phyloP scores from a whole-genome alignment of 169 alveolate genomes.

The Haemoproteus tartakovskyi region DNA sequence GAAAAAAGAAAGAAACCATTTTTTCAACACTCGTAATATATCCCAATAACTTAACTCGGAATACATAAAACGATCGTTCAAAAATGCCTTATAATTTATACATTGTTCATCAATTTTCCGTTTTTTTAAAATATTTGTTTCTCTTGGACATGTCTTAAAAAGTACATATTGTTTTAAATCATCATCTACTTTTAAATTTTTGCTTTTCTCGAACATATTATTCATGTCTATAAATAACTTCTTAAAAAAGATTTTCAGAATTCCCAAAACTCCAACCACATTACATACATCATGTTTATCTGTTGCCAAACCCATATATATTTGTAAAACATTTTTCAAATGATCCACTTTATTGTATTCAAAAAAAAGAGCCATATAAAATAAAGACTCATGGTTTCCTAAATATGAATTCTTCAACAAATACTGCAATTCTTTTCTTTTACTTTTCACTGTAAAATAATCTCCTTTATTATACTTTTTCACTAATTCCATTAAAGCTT shows the following conservation, averaged over 20 bases:
- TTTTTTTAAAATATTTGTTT: too few relatives aligned
- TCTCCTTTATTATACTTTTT: slow-evolving; percentile 53
- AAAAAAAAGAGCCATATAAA: slow-evolving; percentile 35
- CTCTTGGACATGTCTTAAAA: too few relatives aligned
- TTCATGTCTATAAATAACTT: slow-evolving; percentile 22
- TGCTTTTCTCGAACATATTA: not conserved
- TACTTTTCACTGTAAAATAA: slow-evolving; percentile 52
- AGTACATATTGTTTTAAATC: too few relatives aligned
- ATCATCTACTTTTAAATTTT: not conserved
- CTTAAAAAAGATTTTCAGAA: slow-evolving; percentile 44
- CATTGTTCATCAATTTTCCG: too few relatives aligned
- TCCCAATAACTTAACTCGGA: too few relatives aligned
- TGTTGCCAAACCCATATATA: slow-evolving; percentile 40
- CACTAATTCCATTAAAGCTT: slow-evolving; percentile 18
- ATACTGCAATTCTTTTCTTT: slow-evolving; percentile 40
- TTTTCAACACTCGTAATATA: too few relatives aligned
- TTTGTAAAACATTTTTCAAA: slow-evolving; percentile 34
- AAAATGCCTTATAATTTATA: too few relatives aligned
- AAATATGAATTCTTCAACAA: slow-evolving; percentile 17
- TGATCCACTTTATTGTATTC: slow-evolving; percentile 29
- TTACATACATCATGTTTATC: slow-evolving; percentile 53
- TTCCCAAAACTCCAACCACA: slow-evolving; percentile 43
- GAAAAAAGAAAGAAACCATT: too few relatives aligned
- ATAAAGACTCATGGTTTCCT: slow-evolving; percentile 34
- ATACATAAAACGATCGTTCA: too few relatives aligned